Evolutionary conservation across 441 rosid genomes (phyloP), one percentile per base, ranked within the genome.

Genomic region (Euphorbia celastroides): DNA sequence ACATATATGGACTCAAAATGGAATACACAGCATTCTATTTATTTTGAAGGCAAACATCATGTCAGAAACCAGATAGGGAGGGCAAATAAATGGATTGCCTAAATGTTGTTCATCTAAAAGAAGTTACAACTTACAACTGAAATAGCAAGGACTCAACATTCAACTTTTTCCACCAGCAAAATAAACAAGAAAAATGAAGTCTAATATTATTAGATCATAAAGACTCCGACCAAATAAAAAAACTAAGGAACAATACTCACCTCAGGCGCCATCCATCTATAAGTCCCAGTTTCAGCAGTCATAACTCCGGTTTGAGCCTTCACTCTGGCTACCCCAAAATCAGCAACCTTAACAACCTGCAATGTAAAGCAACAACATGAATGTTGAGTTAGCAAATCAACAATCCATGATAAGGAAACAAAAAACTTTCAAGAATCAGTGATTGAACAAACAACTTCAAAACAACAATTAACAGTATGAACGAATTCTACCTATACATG

Each of bases 241-340:
- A 55, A 9, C 16, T 20, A 57, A n/a, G 31, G 65, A 23, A 32
- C 69, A 66, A 61, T 60, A 31, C 31, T 46, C 65, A 90, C 98
- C 98, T 93, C 97, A n/a, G 98, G 98, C 78, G 98, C 93, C 98
- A 93, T 93, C 98, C 98, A 93, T 63, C 98, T 79, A 70, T 93
- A 93, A 25, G 98, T 93, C 79, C 98, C 98, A 48, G 98, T 93
- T 85, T 93, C 98, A 50, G 98, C 97, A 8, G 98, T 93, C 98
- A 93, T 93, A 32, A 90, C 93, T 72, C 98, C 98, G 65, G 97
- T 74, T 69, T 90, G 95, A 72, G 89, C 79, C 82, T 87, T 84
- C 72, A 93, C 98, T 77, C 98, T 85, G 38, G 98, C 97, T 76
- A 93, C 97, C 66, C 98, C 97, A 80, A 93, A 93, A 86, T 93